Evolutionary conservation across 192 early-diverging fungal species (phyloP).

Genomic region (Thoreauomyces humboldtii): DNA sequence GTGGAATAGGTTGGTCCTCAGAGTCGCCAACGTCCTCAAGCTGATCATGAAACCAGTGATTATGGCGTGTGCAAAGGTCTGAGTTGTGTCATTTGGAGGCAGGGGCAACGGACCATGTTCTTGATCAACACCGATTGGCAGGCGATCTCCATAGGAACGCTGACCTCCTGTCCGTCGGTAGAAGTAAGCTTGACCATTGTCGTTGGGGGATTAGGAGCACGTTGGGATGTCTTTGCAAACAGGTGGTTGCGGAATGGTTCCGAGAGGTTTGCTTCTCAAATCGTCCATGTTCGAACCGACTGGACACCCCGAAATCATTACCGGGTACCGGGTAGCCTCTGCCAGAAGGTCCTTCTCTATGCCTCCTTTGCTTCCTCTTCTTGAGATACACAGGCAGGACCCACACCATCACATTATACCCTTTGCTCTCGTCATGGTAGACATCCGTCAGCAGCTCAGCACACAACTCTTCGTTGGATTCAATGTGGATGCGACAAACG

Average conservation of each 20-base stretch:
- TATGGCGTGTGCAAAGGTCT: no score
- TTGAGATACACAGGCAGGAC: neutral
- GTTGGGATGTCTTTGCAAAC: no score
- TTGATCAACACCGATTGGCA: slow-evolving; percentile 57
- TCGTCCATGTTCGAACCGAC: no score
- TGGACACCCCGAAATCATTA: no score
- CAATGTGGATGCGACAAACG: neutral
- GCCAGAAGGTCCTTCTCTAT: neutral
- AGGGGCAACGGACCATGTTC: no score
- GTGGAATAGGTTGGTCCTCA: slow-evolving; percentile 65
- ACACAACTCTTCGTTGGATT: slow-evolving; percentile 31
- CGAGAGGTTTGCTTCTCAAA: no score
- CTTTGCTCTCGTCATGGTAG: neutral
- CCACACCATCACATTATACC: no score
- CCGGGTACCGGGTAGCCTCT: no score
- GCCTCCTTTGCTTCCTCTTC: neutral
- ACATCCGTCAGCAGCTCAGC: slow-evolving; percentile 17
- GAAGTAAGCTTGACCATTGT: slow-evolving; percentile 53
- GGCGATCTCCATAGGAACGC: slow-evolving; percentile 53
- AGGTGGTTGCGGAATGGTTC: no score
- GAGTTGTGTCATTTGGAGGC: no score
- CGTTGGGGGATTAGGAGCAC: no score
- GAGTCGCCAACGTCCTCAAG: slow-evolving; percentile 50
- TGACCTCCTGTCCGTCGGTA: slow-evolving; percentile 52
- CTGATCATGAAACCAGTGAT: no score